Conservation (phyloP, 768 basidiomycete species). For the Suillus tomentosus region DNA sequence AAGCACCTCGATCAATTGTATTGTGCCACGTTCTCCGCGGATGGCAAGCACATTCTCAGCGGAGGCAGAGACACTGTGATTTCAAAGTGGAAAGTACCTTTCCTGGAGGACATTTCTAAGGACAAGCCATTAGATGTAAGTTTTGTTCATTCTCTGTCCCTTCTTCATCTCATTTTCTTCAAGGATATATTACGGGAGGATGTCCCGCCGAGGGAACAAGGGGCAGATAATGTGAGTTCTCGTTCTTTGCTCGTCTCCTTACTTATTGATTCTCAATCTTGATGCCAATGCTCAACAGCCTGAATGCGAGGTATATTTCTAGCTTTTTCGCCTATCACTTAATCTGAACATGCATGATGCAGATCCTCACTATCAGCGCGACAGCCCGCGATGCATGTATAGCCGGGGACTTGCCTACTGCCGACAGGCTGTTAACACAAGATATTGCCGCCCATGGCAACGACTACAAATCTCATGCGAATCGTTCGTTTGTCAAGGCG, state of each 20-base stretch:
- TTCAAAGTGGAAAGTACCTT: neutral
- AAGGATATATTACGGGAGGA: neutral
- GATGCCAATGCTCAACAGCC: neutral
- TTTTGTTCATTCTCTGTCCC: neutral
- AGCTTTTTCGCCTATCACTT: too few relatives aligned
- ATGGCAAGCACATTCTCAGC: neutral
- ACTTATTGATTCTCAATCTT: neutral
- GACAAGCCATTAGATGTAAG: neutral
- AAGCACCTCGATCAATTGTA: too few relatives aligned
- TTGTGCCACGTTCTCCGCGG: neutral
- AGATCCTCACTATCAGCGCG: neutral
- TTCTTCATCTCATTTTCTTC: neutral
- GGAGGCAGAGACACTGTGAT: neutral
- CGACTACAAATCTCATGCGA: neutral
- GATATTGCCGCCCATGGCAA: neutral
- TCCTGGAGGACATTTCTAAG: neutral
- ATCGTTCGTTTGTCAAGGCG: neutral
- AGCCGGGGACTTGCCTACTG: neutral
- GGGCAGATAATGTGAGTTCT: neutral
- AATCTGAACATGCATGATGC: neutral
- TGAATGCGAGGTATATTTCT: neutral
- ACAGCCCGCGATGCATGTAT: neutral
- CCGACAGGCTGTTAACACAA: neutral
- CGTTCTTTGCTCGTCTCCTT: neutral
- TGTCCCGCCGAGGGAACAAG: neutral